Evolutionary conservation across 768 basidiomycete genomes (phyloP).

Genomic region (Phlebiopsis flavidoalba): DNA sequence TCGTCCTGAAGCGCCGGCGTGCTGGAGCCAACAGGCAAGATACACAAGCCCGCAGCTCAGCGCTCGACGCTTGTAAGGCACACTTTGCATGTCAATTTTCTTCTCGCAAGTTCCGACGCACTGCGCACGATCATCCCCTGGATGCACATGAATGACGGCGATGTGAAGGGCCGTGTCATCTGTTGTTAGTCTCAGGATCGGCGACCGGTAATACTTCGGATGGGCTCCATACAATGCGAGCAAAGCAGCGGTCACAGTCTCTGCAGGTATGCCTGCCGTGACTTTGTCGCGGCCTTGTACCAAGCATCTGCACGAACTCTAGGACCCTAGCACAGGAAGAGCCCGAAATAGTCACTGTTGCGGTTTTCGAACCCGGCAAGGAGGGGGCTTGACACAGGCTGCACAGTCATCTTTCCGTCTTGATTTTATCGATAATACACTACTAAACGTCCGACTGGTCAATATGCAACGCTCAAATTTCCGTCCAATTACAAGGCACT

Average conservation of each 20-base stretch:
- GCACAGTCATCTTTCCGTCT: constrained; percentile 42
- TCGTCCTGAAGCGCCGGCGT: constrained; percentile 86
- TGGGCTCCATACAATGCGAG: constrained; percentile 83
- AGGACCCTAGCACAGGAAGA: constrained; percentile 88
- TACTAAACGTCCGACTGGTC: no score
- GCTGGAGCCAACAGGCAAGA: constrained; percentile 62
- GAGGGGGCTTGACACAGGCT: constrained; percentile 79
- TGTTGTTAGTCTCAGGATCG: constrained; percentile 86
- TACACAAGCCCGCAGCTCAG: constrained; percentile 44
- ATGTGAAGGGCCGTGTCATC: constrained; percentile 59
- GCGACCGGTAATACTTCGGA: constrained; percentile 60
- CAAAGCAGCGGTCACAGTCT: constrained; percentile 88
- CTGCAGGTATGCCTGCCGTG: constrained; percentile 43
- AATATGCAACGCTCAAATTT: no score
- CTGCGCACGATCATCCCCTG: constrained; percentile 63
- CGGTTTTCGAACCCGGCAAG: constrained; percentile 85
- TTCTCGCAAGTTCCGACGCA: constrained; percentile 70
- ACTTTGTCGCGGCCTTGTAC: not conserved
- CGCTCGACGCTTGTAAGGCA: constrained; percentile 56
- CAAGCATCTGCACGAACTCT: not conserved
- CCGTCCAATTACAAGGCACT: constrained; percentile 37
- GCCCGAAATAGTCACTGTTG: constrained; percentile 63
- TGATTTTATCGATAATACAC: not conserved
- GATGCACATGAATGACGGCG: constrained; percentile 47
- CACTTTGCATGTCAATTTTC: constrained; percentile 84